Evolutionary conservation across 495 filamentous ascomycete species (phyloP), one percentile per base, ranked within the genome.

Genomic region (Penicillium atrosanguineum): DNA sequence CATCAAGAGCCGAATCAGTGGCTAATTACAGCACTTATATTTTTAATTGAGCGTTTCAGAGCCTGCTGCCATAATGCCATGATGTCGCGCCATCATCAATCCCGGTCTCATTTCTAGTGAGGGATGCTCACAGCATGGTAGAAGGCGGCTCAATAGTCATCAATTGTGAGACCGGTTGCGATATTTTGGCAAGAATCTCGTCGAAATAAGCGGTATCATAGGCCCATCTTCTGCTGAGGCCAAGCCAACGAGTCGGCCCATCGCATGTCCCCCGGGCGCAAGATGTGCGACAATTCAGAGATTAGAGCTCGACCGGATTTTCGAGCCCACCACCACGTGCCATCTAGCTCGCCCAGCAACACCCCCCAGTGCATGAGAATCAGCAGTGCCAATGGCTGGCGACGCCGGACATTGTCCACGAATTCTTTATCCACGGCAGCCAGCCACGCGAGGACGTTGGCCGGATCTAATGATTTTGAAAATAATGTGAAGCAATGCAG

Each of bases 361-460:
- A 69, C 66, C 0, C 67, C 69, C 72, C 72, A 75, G 36, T 75
- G 64, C 63, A 71, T 72, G 4, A 75, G 58, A 25, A 71, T 65
- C 18, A 75, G 39, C 16, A 75, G 36, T 3, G 67, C 49, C 15
- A 73, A 45, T 1, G 72, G 68, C 36, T 64, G 60, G 2, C 70
- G 67, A 8, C 61, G 60, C 26, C 61, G 55, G 43, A 75, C 45
- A 23, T 58, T 59, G 21, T 64, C 55, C 14, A 72, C 60, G 37
- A 71, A 75, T 7, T 69, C 70, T 31, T 72, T 72, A 8, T 73
- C 59, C 2, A 67, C 68, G 7, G 53, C 56, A 19, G 69, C 70
- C 0, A 73, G 59, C 72, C 72, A 75, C 3, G 70, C 62, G 4
- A 75, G 47, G 1, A 72, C 60, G 7, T 69, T 63, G 1, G 64